Evolutionary conservation across 2,329 filamentous ascomycete species (phyloP), one percentile per base, ranked within the genome.

Genomic region (Epichloe elymi): DNA sequence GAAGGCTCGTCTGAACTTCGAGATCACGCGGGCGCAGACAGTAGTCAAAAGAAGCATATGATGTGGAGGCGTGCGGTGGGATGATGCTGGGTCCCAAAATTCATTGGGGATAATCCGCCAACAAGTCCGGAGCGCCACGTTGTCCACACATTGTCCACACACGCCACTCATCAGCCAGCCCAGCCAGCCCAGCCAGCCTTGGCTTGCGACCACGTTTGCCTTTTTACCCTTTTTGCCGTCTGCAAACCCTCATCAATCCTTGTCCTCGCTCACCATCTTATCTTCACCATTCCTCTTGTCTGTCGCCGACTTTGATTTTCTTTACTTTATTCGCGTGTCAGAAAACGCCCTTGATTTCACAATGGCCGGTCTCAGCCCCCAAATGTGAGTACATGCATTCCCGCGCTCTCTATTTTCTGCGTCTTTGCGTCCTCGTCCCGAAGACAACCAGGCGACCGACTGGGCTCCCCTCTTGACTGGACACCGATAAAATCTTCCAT

Each of bases 311-410:
- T 52, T 52, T 52, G 8, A 3, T 10, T 43, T 41, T 10, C 40
- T 45, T 42, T 20, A 17, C 38, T 48, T 44, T 52, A 33, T 39
- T 48, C 51, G 40, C 39, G 30, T 38, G 33, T 38, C 39, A 33
- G 19, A 20, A 37, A 51, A n/a, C 39, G 17, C n/a, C 39, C 26
- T 12, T 11, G 14, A 38, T 4, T 51, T 37, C 66, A 80, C 69
- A 67, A 84, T 83, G 80, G 79, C 69, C 61, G 69, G 69, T 54
- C 69, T 85, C 61, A 80, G 73, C 62, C 75, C 81, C 61, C 81
- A 84, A 68, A 73, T 84, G 81, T 84, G 73, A 64, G 78, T 56
- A 23, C 17, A 23, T 11, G 35, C 45, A 33, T 23, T 38, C 19
- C 5, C 12, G 14, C 17, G 19, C 36, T 8, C 41, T 41, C 23